Conservation (phyloP, 805 yeast species). For the Saccharomycopsis amapae region DNA sequence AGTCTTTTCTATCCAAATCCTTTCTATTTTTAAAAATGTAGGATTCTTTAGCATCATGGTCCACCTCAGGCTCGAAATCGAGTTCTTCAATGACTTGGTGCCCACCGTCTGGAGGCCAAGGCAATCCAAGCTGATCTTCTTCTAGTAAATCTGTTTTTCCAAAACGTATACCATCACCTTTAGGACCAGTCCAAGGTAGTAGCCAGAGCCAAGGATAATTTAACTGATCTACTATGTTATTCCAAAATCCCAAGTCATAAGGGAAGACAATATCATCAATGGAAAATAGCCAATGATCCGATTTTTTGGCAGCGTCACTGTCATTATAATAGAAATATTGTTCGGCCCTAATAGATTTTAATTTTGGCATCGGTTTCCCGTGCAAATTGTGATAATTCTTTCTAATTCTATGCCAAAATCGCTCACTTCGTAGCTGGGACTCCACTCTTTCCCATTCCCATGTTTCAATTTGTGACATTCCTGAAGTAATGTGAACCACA, state of each 20-base stretch:
- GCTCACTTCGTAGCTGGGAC: slow-evolving; percentile 48
- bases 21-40: no score
- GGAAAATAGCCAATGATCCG: slow-evolving; percentile 30
- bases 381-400: slow-evolving; percentile 33
- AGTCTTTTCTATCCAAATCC: slow-evolving; percentile 25
- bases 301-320: slow-evolving; percentile 12
- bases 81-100: slow-evolving; percentile 28
- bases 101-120: slow-evolving; percentile 94
- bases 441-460: slow-evolving; percentile 89
- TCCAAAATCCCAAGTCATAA: slow-evolving; percentile 60
- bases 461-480: slow-evolving; percentile 82
- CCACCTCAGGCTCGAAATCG: slow-evolving; percentile 1
- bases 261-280: slow-evolving; percentile 75
- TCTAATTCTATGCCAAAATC: slow-evolving; percentile 45
- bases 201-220: slow-evolving; percentile 65
- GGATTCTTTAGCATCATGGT: slow-evolving; percentile 2
- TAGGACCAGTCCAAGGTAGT: slow-evolving; percentile 62
- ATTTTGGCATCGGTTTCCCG: slow-evolving; percentile 22
- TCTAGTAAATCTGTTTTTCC: slow-evolving; percentile 45
- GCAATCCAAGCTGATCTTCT: slow-evolving; percentile 56
- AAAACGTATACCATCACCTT: slow-evolving; percentile 53
- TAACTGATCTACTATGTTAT: slow-evolving; percentile 44
- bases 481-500: slow-evolving; percentile 44
- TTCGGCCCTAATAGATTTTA: slow-evolving; percentile 15
- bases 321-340: slow-evolving; percentile 8